phyloP scores from a whole-genome alignment of 495 filamentous ascomycete genomes.

The Aspergillus leporis region DNA sequence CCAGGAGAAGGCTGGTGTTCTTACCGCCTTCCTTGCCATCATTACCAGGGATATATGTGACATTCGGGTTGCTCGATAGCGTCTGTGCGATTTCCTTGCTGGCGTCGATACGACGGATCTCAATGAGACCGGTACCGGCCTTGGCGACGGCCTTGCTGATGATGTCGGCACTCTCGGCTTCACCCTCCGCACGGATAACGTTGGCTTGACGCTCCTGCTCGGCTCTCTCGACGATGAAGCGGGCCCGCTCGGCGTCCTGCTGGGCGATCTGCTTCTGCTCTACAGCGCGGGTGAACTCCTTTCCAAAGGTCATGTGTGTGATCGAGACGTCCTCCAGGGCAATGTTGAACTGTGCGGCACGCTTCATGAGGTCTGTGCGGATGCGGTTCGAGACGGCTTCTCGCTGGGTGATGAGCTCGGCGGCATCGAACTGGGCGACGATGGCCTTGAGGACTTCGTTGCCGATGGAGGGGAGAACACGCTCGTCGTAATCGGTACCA shows the following conservation, averaged over 20 bases:
- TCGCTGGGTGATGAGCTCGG: slow-evolving; percentile 98
- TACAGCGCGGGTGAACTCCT: slow-evolving; percentile 97
- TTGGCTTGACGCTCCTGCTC: slow-evolving; percentile 99
- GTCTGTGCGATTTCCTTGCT: slow-evolving; percentile 94
- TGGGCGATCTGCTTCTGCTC: slow-evolving; percentile 99
- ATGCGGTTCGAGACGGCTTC: slow-evolving; percentile 96
- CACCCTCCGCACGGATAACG: slow-evolving; percentile 96
- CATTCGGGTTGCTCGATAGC: slow-evolving; percentile 87
- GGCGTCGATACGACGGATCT: slow-evolving; percentile 96
- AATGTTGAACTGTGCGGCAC: slow-evolving; percentile 98
- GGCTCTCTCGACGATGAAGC: slow-evolving; percentile 98
- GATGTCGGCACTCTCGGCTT: slow-evolving; percentile 93
- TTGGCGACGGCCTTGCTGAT: slow-evolving; percentile 90
- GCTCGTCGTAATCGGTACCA: slow-evolving; percentile 97
- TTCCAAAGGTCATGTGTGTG: slow-evolving; percentile 99
- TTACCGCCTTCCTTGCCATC: slow-evolving; percentile 66
- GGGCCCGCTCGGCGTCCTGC: slow-evolving; percentile 94
- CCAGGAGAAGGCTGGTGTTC: slow-evolving; percentile 59
- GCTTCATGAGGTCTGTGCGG: slow-evolving; percentile 90
- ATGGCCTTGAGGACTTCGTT: slow-evolving; percentile 99
- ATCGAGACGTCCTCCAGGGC: slow-evolving; percentile 98
- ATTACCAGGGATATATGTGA: slow-evolving; percentile 87
- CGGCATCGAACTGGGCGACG: slow-evolving; percentile 98
- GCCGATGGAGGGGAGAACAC: slow-evolving; percentile 98
- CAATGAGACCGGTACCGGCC: slow-evolving; percentile 86